Evolutionary conservation across 2,329 filamentous ascomycete species (phyloP).

Genomic region (Mollisia scopiformis): DNA sequence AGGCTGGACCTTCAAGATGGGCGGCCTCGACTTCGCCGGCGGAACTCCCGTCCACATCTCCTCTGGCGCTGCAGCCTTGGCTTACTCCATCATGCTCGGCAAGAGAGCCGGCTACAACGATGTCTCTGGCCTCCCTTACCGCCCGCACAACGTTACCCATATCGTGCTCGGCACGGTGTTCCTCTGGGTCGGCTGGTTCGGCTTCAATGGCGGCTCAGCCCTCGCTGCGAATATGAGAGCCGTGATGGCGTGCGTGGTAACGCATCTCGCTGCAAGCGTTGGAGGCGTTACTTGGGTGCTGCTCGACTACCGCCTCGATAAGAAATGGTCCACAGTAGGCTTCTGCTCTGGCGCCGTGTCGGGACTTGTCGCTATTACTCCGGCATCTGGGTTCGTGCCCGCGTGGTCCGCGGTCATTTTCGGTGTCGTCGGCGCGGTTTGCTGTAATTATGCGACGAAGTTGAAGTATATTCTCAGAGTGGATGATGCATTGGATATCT

Average conservation of each 20-base stretch:
- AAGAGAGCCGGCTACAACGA: conserved; percentile 55
- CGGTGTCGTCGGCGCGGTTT: conserved; percentile 71
- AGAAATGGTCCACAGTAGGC: conserved; percentile 88
- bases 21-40: conserved; percentile 31
- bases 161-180: conserved; percentile 90
- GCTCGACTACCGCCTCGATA: conserved; percentile 82
- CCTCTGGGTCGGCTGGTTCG: conserved; percentile 93
- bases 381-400: conserved; percentile 82
- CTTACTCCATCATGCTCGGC: conserved; percentile 82
- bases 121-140: conserved; percentile 83
- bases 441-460: conserved; percentile 88
- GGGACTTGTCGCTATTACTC: conserved; percentile 83
- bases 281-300: conserved; percentile 87
- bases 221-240: conserved; percentile 79
- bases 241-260: conserved; percentile 82
- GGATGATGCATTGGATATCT: conserved; percentile 85
- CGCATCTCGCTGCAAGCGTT: conserved; percentile 79
- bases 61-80: conserved; percentile 78
- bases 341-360: conserved; percentile 89
- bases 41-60: conserved; percentile 78
- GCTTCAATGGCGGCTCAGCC: conserved; percentile 86
- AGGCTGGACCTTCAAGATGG: conserved; percentile 62
- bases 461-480: conserved; percentile 79
- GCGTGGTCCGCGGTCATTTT: conserved; percentile 80
- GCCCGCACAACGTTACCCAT: conserved; percentile 87